Evolutionary conservation across 2,329 filamentous ascomycete genomes (phyloP), one percentile per base, ranked within the genome.

Genomic region (Tolypocladium pustulatum): DNA sequence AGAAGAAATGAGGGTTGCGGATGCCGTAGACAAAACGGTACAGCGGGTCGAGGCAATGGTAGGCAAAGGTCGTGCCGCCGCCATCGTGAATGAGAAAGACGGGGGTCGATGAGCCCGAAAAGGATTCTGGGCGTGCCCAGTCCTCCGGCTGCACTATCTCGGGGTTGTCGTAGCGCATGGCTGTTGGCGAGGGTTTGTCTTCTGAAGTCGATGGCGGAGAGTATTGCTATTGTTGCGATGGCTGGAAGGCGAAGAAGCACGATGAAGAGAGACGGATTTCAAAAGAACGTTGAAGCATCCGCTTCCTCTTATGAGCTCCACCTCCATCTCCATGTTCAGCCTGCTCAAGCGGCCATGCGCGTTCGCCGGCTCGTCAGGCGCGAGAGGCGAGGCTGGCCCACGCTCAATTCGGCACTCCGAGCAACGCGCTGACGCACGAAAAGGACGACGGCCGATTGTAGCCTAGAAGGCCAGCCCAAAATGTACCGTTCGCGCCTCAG

Each of bases 11-110:
- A 5, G 81, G 79, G 66, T 85, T 85, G 60, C 75, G 70, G 58
- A 86, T 81, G 56, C 76, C 82, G 61, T 79, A 83, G 41, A 83
- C 68, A 22, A 73, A 69, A 6, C 83, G 79, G 38, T 70, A 68
- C 27, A 85, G 71, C 1, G 73, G 65, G 22, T 77, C 74, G 4
- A 86, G 73, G 61, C 78, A 79, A 68, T 82, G 76, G 67, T 85
- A 85, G 63, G 75, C 76, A 65, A 82, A 84, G 2, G 77, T 78
- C 2, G 82, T 85, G 65, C 83, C 83, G 62, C 83, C 81, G 62
- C 83, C 83, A 61, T 86, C 83, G 69, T 86, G 83, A 43, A 85
- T 72, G 51, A 86, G 75, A 59, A 86, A 71, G 54, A 83, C 71
- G 2, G 82, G 81, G n/a, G 73, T 72, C 30, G 66, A 61, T 27